Conservation (phyloP, 2,329 filamentous ascomycete species). For the Penicillium sp. region DNA sequence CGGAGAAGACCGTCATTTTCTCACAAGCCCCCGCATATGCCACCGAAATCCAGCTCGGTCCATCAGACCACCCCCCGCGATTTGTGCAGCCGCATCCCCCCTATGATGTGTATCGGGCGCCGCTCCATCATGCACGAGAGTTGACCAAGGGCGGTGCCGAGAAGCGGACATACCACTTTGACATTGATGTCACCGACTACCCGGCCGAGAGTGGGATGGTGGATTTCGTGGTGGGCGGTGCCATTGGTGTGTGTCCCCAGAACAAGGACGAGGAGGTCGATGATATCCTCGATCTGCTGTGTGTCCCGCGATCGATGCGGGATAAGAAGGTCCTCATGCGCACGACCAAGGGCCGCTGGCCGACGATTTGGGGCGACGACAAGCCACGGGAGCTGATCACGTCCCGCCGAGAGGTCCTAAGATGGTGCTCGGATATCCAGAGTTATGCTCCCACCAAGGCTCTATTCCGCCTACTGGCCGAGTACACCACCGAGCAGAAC, state of each 20-base stretch:
- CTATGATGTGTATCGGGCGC: conserved; percentile 87
- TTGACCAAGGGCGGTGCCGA: conserved; percentile 84
- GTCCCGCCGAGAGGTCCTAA: conserved; percentile 85
- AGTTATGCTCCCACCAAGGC: conserved; percentile 88
- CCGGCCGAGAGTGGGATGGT: conserved; percentile 73
- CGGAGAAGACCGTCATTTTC: conserved; percentile 71
- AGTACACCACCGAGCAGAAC: conserved; percentile 72
- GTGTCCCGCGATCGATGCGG: conserved; percentile 75
- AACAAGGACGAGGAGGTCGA: conserved; percentile 77
- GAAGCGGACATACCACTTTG: conserved; percentile 97
- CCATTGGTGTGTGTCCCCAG: conserved; percentile 87
- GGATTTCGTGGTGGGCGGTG: conserved; percentile 95
- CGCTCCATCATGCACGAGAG: conserved; percentile 77
- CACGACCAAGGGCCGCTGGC: conserved; percentile 83
- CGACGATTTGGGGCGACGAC: conserved; percentile 96
- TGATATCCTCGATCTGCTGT: conserved; percentile 75
- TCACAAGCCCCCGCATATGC: conserved; percentile 37
- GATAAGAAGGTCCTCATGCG: conserved; percentile 78
- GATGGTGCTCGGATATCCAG: conserved; percentile 92
- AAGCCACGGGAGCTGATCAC: conserved; percentile 79
- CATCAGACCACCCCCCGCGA: conserved; percentile 66
- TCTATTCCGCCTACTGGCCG: conserved; percentile 78
- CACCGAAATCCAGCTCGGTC: conserved; percentile 33
- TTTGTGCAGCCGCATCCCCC: conserved; percentile 95
- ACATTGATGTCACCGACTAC: conserved; percentile 94